A percentile compares a stretch with the other conserved stretches of the same genome.
These are phyloP conservation scores for Metschnikowia matae DNA, from an alignment of 805 yeast species.

Conservation along the genomic window DNA sequence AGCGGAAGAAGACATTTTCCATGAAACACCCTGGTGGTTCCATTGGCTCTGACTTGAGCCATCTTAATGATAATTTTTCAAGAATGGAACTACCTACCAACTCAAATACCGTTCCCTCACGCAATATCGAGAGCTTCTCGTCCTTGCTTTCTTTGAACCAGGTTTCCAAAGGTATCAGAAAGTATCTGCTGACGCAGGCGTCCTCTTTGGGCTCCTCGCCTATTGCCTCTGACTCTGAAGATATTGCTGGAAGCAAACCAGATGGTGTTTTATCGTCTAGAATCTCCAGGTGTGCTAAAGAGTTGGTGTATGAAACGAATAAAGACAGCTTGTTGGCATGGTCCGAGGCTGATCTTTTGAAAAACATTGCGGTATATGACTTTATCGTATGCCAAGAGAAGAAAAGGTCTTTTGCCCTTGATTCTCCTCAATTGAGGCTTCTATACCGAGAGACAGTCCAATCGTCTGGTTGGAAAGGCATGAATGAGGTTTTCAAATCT, in stretches of 20 bases:
- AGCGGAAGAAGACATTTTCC: slow-evolving; percentile 56
- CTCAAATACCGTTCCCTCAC: slow-evolving; percentile 6
- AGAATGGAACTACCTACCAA: slow-evolving; percentile 6
- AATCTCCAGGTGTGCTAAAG: slow-evolving; percentile 1
- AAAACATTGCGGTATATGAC: slow-evolving; percentile 11
- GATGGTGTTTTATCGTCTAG: slow-evolving; percentile 5
- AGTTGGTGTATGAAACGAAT: slow-evolving; percentile 1
- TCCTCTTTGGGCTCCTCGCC: slow-evolving; percentile 10
- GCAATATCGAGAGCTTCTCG: slow-evolving; percentile 13
- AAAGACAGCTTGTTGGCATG: slow-evolving; percentile 8
- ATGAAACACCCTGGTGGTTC: slow-evolving; percentile 90
- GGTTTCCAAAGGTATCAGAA: slow-evolving; percentile 4
- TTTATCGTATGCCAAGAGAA: slow-evolving; percentile 8
- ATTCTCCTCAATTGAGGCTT: slow-evolving; percentile 9
- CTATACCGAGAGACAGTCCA: slow-evolving; percentile 8
- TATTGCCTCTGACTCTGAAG: slow-evolving; percentile 12
- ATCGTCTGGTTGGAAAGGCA: slow-evolving; percentile 5
- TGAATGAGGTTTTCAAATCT: slow-evolving; percentile 2
- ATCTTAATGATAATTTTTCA: slow-evolving; percentile 27
- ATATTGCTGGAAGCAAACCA: slow-evolving; percentile 1
- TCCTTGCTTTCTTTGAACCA: slow-evolving; percentile 17
- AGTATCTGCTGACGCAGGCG: slow-evolving; percentile 4
- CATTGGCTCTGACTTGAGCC: slow-evolving; percentile 55
- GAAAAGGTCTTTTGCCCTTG: slow-evolving; percentile 6
- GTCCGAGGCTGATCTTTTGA: slow-evolving; percentile 16